phyloP scores from a whole-genome alignment of 352 stramenopile genomes.

The Blastocystis sp. region DNA sequence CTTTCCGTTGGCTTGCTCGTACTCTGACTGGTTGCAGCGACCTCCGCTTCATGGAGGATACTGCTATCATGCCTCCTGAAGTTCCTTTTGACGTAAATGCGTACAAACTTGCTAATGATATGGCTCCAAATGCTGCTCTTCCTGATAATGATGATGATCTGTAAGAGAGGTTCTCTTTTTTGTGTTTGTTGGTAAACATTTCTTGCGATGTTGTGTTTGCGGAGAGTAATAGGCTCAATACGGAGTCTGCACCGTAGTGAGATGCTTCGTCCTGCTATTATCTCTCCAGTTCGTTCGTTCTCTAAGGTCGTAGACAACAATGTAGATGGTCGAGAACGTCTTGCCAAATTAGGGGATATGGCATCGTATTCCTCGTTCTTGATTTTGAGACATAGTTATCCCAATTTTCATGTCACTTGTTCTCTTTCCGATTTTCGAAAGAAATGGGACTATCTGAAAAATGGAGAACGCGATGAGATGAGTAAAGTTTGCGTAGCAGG shows the following conservation, averaged over 20 bases:
- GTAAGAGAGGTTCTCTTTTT: constrained; percentile 25
- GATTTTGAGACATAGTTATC: constrained; percentile 24
- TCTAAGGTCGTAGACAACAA: not conserved
- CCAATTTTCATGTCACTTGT: not conserved
- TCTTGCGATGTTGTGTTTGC: constrained; percentile 1
- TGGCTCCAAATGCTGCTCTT: constrained; percentile 18
- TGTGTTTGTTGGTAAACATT: constrained; percentile 8
- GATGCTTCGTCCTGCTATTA: not conserved
- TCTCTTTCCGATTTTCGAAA: constrained; percentile 66
- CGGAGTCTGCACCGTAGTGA: not conserved
- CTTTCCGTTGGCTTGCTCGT: constrained; percentile 96
- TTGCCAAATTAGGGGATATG: not conserved
- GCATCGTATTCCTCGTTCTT: not conserved
- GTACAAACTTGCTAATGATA: constrained; percentile 32
- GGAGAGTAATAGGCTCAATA: not conserved
- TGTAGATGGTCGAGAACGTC: not conserved
- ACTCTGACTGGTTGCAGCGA: constrained; percentile 75
- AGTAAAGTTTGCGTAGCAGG: constrained; percentile 33
- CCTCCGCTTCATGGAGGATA: constrained; percentile 17
- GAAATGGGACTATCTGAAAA: constrained; percentile 75
- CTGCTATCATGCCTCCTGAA: constrained; percentile 53
- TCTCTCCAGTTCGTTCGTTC: not conserved
- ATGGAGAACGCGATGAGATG: constrained; percentile 17
- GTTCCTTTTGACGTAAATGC: constrained; percentile 23
- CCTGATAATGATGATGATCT: constrained; percentile 53